A percentile compares a stretch with the other conserved stretches of the same genome.
These are phyloP conservation scores for Paraleonurus japonicus DNA, from an alignment of 257 asterid genomes.

Conservation along the genomic window DNA sequence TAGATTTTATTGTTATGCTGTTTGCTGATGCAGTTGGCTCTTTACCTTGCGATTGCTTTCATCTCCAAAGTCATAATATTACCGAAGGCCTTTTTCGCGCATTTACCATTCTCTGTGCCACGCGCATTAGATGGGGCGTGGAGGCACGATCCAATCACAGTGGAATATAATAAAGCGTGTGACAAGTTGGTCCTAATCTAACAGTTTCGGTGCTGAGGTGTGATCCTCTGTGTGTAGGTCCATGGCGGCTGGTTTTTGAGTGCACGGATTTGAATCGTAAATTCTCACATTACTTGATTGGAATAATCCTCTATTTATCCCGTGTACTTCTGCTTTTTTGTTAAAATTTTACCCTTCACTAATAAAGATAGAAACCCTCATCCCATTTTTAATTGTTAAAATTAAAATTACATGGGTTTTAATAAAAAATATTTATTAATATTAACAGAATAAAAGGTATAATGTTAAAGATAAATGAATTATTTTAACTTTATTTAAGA, in stretches of 20 bases:
- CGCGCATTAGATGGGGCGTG: constrained; percentile 38
- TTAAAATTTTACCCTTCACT: background rate
- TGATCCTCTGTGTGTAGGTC: constrained; percentile 30
- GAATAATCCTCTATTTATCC: background rate
- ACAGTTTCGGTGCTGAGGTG: constrained; percentile 35
- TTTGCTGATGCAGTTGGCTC: constrained; percentile 31
- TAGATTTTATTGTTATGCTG: constrained; percentile 42
- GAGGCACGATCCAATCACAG: constrained; percentile 19
- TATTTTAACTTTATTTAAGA: too few species aligned
- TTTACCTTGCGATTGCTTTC: constrained; percentile 24
- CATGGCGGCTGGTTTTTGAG: constrained; percentile 35
- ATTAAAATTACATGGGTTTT: too few species aligned
- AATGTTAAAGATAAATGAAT: too few species aligned
- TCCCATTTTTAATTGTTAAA: too few species aligned
- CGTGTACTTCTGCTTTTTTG: background rate
- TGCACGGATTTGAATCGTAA: constrained; percentile 21
- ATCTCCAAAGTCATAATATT: background rate
- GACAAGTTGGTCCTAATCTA: background rate
- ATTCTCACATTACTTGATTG: background rate
- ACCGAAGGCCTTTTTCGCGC: constrained; percentile 16
- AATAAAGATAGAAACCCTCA: too few species aligned
- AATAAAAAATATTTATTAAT: too few species aligned
- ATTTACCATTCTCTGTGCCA: background rate
- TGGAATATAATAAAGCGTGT: background rate
- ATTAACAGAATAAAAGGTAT: too few species aligned